phyloP scores from a whole-genome alignment of 2,329 filamentous ascomycete genomes.

The Trichophyton mentagrophytes region DNA sequence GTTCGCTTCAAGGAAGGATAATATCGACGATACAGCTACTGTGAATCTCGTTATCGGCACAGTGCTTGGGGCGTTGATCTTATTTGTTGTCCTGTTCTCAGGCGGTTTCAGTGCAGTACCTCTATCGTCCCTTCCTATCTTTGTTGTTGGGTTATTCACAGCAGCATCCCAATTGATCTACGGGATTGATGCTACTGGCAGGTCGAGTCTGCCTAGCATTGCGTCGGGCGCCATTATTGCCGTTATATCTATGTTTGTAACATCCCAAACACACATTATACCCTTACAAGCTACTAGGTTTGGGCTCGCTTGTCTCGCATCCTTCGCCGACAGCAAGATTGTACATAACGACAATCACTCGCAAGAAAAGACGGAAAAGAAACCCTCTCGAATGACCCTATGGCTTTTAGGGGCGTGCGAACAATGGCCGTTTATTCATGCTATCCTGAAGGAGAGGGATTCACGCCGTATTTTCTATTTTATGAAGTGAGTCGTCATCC shows the following conservation, averaged over 20 bases:
- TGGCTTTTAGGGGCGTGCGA: slow-evolving; percentile 58
- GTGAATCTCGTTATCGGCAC: not conserved
- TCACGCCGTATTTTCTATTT: slow-evolving; percentile 96
- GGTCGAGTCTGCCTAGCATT: not conserved
- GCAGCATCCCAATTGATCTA: not conserved
- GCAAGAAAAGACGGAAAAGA: slow-evolving; percentile 29
- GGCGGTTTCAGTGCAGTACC: not conserved
- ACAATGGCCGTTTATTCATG: slow-evolving; percentile 64
- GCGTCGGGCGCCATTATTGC: not conserved
- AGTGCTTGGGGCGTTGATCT: slow-evolving; percentile 24
- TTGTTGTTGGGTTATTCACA: not conserved
- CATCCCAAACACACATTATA: not conserved
- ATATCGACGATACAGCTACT: not conserved
- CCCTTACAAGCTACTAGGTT: slow-evolving; percentile 13
- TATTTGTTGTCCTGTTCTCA: slow-evolving; percentile 23
- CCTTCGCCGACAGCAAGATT: not conserved
- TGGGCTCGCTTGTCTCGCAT: slow-evolving; percentile 5
- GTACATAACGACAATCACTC: not conserved
- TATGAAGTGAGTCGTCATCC: slow-evolving; percentile 54
- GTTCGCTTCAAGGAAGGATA: not conserved
- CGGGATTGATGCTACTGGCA: not conserved
- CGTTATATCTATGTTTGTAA: not conserved
- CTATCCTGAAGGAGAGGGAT: slow-evolving; percentile 80
- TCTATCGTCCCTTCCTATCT: not conserved
- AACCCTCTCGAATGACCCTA: slow-evolving; percentile 57